Base-by-base conservation (phyloP, 2,329 filamentous ascomycete species). In the Phaeosphaeria sp. region DNA sequence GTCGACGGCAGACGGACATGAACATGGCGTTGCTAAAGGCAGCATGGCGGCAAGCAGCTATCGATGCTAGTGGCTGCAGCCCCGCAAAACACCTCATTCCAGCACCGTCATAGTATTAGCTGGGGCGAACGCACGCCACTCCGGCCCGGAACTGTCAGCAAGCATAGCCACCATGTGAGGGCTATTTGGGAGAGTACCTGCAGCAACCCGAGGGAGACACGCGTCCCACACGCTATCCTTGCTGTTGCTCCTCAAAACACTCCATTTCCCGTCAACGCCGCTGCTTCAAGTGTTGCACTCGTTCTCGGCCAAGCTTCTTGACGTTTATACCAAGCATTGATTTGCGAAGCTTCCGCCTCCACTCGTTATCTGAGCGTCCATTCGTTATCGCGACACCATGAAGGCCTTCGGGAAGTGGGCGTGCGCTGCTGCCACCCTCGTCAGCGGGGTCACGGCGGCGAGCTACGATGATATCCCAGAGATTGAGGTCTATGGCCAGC, bases 401-500 rank as follows among this genome's bases (percentile, higher is more conserved):
- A 52, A 53, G 22, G 33, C 51, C 15, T 39, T 59, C n/a, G 39
- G 36, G 13, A 17, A 18, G 13, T 55, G 46, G 52, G 46, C 46
- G 25, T 59, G 57, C 22, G 59, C 63, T 30, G 63, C 61, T 24
- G 63, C 67, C 25, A 59, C 60, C n/a, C 51, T 68, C 51, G 47
- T 55, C 44, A 57, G 60, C 45, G 55, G 57, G 27, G 66, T 54
- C 8, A 55, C 58, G 22, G 69, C 68, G 3, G 67, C 69, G 43
- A 76, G 73, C 53, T 76, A 69, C 59, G 67, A 74, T 47, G 60
- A 65, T 49, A 76, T 76, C 45, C 67, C 73, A 8, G 67, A 65
- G 21, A 65, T 72, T 43, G 69, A 76, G 56, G 67, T 66, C 55
- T 72, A 89, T 86, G 89, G 91, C 68, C 87, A 87, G 76, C 93